Evolutionary conservation across 2,329 filamentous ascomycete species (phyloP).

Genomic region (Grosmannia clavigera): DNA sequence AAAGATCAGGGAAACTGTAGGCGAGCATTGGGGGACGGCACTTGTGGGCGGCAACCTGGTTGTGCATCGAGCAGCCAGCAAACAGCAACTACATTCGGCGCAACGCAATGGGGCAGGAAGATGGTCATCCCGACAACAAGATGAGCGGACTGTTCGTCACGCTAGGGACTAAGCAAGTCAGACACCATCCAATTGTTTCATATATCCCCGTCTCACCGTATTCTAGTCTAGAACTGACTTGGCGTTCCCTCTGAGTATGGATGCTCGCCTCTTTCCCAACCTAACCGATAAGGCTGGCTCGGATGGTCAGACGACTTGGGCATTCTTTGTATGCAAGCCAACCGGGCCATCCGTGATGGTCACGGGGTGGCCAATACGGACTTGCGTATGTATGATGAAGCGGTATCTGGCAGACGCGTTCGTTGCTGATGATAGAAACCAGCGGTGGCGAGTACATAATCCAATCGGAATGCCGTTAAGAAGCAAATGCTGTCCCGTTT

Average conservation of each 20-base stretch:
- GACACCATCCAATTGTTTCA: not conserved
- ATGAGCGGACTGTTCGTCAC: not conserved
- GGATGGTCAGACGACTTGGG: not conserved
- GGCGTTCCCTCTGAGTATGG: too few species aligned
- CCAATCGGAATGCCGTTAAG: not conserved
- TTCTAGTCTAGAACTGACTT: not conserved
- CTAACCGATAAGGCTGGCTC: not conserved
- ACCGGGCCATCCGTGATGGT: not conserved
- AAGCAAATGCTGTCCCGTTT: slow-evolving; percentile 6
- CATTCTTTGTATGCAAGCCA: not conserved
- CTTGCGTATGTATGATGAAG: not conserved
- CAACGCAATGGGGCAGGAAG: not conserved
- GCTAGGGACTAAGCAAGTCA: not conserved
- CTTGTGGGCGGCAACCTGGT: not conserved
- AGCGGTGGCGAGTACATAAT: not conserved
- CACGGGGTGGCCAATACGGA: not conserved
- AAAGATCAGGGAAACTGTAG: too few species aligned
- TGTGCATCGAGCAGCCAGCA: not conserved
- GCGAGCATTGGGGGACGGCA: too few species aligned
- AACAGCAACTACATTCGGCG: not conserved
- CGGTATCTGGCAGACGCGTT: not conserved
- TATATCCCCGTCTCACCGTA: not conserved
- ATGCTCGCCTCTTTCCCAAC: not conserved
- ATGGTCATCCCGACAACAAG: too few species aligned
- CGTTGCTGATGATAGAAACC: not conserved